Evolutionary conservation across 1,139 yeast genomes (phyloP), one percentile per base, ranked within the genome.

Genomic region (Blastobotrys buckinghamii): DNA sequence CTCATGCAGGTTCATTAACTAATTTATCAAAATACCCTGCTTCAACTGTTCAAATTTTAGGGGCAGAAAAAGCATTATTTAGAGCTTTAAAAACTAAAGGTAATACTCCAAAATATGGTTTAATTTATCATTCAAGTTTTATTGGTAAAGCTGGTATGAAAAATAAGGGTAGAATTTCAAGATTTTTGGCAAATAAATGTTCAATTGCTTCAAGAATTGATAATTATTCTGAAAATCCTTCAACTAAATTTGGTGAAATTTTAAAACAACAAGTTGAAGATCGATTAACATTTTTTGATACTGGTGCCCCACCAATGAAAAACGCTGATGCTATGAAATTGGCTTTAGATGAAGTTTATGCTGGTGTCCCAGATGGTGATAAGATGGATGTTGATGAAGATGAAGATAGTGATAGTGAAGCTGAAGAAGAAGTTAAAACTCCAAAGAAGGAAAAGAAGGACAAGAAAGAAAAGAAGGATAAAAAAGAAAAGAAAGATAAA

Each of bases 1-100:
- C 98, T 45, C 98, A 92, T 67, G 96, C 98, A 53, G 98, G 98
- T 70, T 90, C 97, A 58, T 78, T 92, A 68, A 89, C 97, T 58
- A 88, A 88, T 71, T 77, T 92, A 67, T 90, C 97, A 54, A 92
- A 92, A 72, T 96, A 94, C 70, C 97, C 98, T 60, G 98, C 98
- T 50, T 92, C 98, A 20, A 92, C 99, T 54, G 94, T 92, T 51
- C 98, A 92, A 77, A 92, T 92, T 60, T 79, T 92, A 64, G 98
- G 98, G 73, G 98, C 98, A 60, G 98, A 92, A 75, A 92, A 92
- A 81, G 98, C 98, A 45, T 78, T 92, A 59, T 92, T 92, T 80
- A 84, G 98, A 76, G 98, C 98, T 58, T 80, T 92, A 68, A 92
- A 92, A 78, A 92, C 98, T 59, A 92, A 92, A 75, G 96, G 95